phyloP scores from a whole-genome alignment of 257 asterid genomes.

The Cinchona pubescens region DNA sequence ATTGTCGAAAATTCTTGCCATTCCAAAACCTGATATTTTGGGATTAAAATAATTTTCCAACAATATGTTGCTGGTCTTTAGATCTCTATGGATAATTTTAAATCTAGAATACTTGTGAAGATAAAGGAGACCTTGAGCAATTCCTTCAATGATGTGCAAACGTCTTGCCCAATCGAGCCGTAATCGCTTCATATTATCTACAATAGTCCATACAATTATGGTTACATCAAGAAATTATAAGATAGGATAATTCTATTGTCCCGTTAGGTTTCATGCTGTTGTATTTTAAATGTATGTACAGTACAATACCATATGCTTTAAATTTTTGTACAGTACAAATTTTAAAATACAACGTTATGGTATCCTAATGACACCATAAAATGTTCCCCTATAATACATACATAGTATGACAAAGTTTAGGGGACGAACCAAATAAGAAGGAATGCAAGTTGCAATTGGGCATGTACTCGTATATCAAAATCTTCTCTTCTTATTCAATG shows the following conservation, averaged over 20 bases:
- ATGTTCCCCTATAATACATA: too few relatives aligned
- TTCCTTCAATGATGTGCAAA: not conserved
- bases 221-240: not conserved
- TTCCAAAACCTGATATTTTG: constrained; percentile 8
- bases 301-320: too few relatives aligned
- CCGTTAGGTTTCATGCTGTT: too few relatives aligned
- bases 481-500: not conserved
- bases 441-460: not conserved
- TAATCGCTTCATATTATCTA: not conserved
- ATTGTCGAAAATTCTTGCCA: not conserved
- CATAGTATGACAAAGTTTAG: not conserved
- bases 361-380: too few relatives aligned
- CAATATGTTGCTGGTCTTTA: not conserved
- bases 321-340: too few relatives aligned
- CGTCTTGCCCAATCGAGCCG: not conserved
- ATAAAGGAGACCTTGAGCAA: constrained; percentile 5
- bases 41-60: not conserved
- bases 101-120: constrained; percentile 4
- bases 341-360: too few relatives aligned
- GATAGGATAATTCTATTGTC: too few relatives aligned
- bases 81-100: not conserved
- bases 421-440: constrained; percentile 1
- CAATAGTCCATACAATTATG: not conserved
- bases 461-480: not conserved
- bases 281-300: too few relatives aligned